These are phyloP conservation scores for Pyricularia sp. DNA, from an alignment of 2,329 filamentous ascomycete species.

Conservation along the genomic window DNA sequence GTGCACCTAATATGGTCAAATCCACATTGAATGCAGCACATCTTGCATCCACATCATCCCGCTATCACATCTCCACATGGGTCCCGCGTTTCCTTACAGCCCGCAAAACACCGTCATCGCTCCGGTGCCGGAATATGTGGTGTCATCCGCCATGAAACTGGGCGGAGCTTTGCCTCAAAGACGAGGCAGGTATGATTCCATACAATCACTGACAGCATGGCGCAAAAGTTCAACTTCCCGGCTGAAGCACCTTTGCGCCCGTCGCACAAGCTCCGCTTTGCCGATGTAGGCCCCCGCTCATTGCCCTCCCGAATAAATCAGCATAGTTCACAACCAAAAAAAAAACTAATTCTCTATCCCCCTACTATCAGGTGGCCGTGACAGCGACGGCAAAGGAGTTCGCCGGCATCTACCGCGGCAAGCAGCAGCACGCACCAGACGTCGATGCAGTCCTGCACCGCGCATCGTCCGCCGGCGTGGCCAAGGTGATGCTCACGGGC, in stretches of 20 bases:
- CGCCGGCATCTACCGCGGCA: conserved; percentile 38
- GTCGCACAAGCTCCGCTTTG: not conserved
- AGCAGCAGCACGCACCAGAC: conserved; percentile 36
- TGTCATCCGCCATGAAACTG: not conserved
- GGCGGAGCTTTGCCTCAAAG: not conserved
- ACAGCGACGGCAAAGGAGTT: conserved; percentile 33
- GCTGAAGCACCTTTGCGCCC: not conserved
- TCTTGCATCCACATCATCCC: not conserved
- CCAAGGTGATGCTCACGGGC: conserved; percentile 30
- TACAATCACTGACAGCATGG: not conserved
- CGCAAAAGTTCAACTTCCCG: not conserved
- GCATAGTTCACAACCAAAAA: not conserved
- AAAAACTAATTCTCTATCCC: not conserved
- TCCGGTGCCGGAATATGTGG: not conserved
- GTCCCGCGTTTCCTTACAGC: not conserved
- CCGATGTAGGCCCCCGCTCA: not conserved
- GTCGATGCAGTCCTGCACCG: conserved; percentile 31
- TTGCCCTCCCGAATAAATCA: not conserved
- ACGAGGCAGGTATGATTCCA: not conserved
- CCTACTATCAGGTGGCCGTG: conserved; percentile 14
- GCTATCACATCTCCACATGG: not conserved
- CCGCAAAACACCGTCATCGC: not conserved
- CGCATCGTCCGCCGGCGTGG: conserved; percentile 28
- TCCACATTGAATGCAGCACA: not conserved
- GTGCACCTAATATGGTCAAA: no score